Conservation (phyloP, 129 eudicot species). For the Helichrysum umbraculigerum region DNA sequence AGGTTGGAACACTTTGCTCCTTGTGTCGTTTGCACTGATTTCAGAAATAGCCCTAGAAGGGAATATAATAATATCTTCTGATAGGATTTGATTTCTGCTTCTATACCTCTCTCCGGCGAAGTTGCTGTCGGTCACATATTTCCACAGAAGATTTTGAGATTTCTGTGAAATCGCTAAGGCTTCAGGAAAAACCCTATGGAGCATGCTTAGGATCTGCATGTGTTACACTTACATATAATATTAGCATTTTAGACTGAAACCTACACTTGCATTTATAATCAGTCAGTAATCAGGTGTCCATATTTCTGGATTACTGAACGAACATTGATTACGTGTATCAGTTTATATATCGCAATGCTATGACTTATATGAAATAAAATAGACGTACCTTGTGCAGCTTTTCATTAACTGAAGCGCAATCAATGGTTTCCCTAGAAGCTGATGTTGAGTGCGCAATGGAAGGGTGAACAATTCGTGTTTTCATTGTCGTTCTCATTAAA, state of each 20-base stretch:
- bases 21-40: constrained; percentile 28
- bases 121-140: constrained; percentile 28
- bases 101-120: constrained; percentile 12
- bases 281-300: background rate
- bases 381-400: constrained; percentile 53
- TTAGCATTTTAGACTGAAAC: background rate
- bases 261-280: background rate
- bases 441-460: constrained; percentile 24
- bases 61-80: constrained; percentile 38
- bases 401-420: constrained; percentile 50
- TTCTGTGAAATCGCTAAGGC: constrained; percentile 21
- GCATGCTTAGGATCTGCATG: constrained; percentile 24
- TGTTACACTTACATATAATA: background rate
- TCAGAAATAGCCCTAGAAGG: constrained; percentile 34
- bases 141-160: constrained; percentile 16
- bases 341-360: background rate
- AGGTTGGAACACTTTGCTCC: constrained; percentile 35
- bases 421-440: constrained; percentile 37
- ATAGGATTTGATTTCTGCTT: constrained; percentile 33
- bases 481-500: constrained; percentile 57
- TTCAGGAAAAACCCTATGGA: constrained; percentile 10
- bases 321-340: background rate
- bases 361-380: background rate
- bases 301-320: background rate
- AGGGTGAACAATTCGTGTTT: constrained; percentile 23